Evolutionary conservation across 257 asterid species (phyloP), one percentile per base, ranked within the genome.

Genomic region (Voacanga thouarsii): DNA sequence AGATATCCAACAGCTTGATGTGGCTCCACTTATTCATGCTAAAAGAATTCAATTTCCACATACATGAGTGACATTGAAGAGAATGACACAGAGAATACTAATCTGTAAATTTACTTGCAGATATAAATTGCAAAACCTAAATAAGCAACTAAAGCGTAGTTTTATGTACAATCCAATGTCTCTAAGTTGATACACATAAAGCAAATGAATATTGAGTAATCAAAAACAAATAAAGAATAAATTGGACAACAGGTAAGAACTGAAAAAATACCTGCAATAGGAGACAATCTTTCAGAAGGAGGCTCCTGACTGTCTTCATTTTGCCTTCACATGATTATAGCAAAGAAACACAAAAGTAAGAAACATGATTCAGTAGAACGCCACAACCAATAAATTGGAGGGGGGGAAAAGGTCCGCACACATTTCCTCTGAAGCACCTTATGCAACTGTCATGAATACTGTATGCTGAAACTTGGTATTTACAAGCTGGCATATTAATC

Each of bases 231-330:
- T 63, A 66, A 23, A 79, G 6, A 68, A 77, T 45, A 9, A 9
- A 23, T 1, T 3, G 43, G 73, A 0, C 21, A 60, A 71, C n/a
- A 75, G 70, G 64, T 45, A 47, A 51, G 78, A 47, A 64, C 33
- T 55, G 59, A 76, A 74, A 82, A 80, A 80, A 83, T 77, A 91
- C 98, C 97, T 91, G 97, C 86, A 53, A 91, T 78, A 0, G 91
- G 71, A 70, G 92, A 50, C 72, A 85, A 60, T 84, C 82, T 84
- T 80, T 85, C 92, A 65, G 88, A 82, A 49, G 92, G 77, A 75
- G 86, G 85, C 86, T 78, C 86, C 68, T 80, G 85, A 65, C 82
- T 83, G 59, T 83, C 86, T 75, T 86, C 93, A 71, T 82, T 81
- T 79, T 84, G 85, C 83, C 97, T 87, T 79, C 77, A 71, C 79